Evolutionary conservation across 805 yeast species (phyloP).

Genomic region (Spencermartinsiella europaea): DNA sequence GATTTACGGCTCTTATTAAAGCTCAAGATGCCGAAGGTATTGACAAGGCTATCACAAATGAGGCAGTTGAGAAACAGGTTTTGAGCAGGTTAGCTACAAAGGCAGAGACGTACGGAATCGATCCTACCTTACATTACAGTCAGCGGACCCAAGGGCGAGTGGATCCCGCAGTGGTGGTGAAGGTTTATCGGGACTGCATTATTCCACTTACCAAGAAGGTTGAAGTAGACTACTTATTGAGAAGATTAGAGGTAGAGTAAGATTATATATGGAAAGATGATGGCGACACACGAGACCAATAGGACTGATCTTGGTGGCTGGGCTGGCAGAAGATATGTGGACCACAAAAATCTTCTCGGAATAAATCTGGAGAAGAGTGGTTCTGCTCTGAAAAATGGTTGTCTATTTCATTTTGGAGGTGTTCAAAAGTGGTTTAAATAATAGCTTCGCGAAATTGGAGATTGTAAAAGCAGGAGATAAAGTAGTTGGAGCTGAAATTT

Average conservation of each 20-base stretch:
- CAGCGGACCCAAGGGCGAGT: conserved; percentile 67
- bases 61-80: conserved; percentile 80
- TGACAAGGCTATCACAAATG: conserved; percentile 75
- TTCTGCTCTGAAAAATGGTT: too few species aligned
- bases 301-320: too few species aligned
- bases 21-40: conserved; percentile 66
- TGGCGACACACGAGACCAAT: too few species aligned
- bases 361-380: too few species aligned
- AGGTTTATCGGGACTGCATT: conserved; percentile 78
- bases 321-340: too few species aligned
- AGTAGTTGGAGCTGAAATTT: too few species aligned
- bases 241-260: conserved; percentile 64
- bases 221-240: conserved; percentile 83
- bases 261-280: neutral
- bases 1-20: conserved; percentile 59
- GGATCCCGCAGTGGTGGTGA: conserved; percentile 74
- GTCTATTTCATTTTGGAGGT: too few species aligned
- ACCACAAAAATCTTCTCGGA: too few species aligned
- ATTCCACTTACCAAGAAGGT: conserved; percentile 94
- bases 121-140: conserved; percentile 70
- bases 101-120: conserved; percentile 83
- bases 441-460: too few species aligned
- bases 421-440: too few species aligned
- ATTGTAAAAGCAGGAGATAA: too few species aligned
- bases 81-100: conserved; percentile 71